Conservation (phyloP, 1,284 basidiomycete genomes). For the Blastosporella zonata region DNA sequence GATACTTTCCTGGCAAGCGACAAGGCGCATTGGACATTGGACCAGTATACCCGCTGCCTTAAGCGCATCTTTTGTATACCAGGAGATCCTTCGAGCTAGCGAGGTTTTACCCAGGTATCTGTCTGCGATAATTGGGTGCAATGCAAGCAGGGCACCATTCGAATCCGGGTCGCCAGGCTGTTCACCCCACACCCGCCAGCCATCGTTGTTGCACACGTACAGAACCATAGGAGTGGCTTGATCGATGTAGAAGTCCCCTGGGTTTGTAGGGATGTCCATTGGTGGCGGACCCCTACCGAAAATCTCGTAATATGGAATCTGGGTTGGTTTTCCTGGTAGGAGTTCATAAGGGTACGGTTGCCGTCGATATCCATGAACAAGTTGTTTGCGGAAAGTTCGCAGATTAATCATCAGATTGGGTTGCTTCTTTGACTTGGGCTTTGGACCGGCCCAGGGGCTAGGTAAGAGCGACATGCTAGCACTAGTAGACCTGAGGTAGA, state of each 20-base stretch:
- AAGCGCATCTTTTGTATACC: constrained; percentile 1
- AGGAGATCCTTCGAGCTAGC: background rate
- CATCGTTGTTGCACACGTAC: background rate
- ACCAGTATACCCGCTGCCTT: background rate
- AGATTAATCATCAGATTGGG: constrained; percentile 1
- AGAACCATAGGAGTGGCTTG: background rate
- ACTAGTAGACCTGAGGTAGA: too few species aligned
- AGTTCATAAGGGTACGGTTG: constrained; percentile 4
- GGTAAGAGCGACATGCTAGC: background rate
- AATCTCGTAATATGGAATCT: constrained; percentile 7
- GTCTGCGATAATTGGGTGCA: constrained; percentile 6
- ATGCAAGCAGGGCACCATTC: background rate
- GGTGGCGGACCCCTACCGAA: constrained; percentile 10
- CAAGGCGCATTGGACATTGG: background rate
- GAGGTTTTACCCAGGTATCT: constrained; percentile 5
- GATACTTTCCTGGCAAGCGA: background rate
- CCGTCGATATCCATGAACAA: background rate
- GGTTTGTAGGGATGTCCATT: constrained; percentile 3
- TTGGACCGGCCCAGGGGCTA: constrained; percentile 4
- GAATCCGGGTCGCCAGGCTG: background rate
- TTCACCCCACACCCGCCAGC: background rate
- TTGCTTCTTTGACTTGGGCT: constrained; percentile 5
- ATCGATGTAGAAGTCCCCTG: constrained; percentile 12
- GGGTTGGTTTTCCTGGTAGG: background rate
- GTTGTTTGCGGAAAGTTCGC: constrained; percentile 3